These are phyloP conservation scores for Arthrobotrys sinensis DNA, from an alignment of 2,329 filamentous ascomycete species.

Conservation along the genomic window DNA sequence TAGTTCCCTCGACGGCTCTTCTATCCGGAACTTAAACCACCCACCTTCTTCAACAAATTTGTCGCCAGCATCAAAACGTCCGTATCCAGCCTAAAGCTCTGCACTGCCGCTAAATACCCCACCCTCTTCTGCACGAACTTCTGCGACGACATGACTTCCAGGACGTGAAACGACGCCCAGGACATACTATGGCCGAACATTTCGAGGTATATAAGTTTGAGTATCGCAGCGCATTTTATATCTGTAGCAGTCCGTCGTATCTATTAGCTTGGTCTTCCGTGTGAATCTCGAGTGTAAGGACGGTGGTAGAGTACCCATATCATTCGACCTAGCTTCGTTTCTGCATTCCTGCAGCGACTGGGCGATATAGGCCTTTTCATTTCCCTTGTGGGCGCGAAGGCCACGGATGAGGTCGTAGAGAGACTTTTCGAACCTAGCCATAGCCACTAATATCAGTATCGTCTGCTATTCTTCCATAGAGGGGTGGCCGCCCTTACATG, in stretches of 20 bases:
- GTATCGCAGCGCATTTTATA: constrained; percentile 92
- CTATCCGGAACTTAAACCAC: not conserved
- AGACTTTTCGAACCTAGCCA: constrained; percentile 96
- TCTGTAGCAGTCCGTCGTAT: constrained; percentile 71
- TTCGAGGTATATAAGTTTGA: constrained; percentile 97
- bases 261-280: not conserved
- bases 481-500: constrained; percentile 30
- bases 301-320: constrained; percentile 79
- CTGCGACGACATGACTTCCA: constrained; percentile 97
- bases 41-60: constrained; percentile 91
- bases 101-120: constrained; percentile 93
- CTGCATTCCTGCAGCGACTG: constrained; percentile 95
- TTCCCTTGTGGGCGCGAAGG: constrained; percentile 93
- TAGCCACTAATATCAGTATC: not conserved
- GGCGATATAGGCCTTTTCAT: constrained; percentile 95
- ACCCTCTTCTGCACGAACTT: constrained; percentile 97
- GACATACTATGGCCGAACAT: constrained; percentile 99
- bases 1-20: not conserved
- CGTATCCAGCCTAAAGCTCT: constrained; percentile 95
- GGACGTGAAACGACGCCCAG: constrained; percentile 97
- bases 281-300: constrained; percentile 19
- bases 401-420: constrained; percentile 98
- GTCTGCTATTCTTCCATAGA: not conserved
- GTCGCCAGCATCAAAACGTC: constrained; percentile 98
- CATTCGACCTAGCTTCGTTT: constrained; percentile 88